Base-by-base conservation (phyloP, 345 rosid genomes). In the Iberis pinnata region DNA sequence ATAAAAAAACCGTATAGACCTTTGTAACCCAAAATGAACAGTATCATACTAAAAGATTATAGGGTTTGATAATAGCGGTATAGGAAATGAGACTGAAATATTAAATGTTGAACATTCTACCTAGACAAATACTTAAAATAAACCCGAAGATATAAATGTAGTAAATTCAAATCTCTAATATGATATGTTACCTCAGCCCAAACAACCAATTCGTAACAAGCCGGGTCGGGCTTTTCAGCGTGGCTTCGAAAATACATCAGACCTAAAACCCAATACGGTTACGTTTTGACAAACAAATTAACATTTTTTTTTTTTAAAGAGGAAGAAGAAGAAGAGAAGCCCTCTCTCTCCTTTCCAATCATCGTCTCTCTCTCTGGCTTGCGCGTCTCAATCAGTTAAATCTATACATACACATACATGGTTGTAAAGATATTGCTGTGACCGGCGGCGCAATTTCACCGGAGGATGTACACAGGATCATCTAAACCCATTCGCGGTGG, bases 401-500 rank as follows among this genome's bases (percentile, higher is more conserved):
- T 49, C 53, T 49, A 37, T 31, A 56, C 51, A 47, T 5, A 37
- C 32, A 37, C 32, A 13, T 64, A 35, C 19, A 16, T n/a, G n/a
- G n/a, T n/a, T n/a, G 4, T 22, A 22, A 31, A n/a, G n/a, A n/a
- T 24, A 51, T 57, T 22, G 44, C 69, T 29, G 49, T 62, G 65
- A 62, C 64, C 65, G 56, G 26, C 57, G 44, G 26, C 49, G 40
- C 29, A 3, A 63, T 43, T 26, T 47, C 19, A 58, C 60, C 54
- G 37, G 49, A 20, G 1, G 10, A 77, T 73, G 82, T 68, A 62
- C 68, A 70, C 76, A 44, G 76, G 71, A 22, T 65, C 82, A 29
- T 71, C 78, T 8, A 80, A 80, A 52, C 70, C 58, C 18, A 70
- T 72, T 51, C 77, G 82, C 47, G 82, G 81, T 44, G 74, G 80